Percentiles rank a stretch among this genome's conserved stretches.
These are phyloP conservation scores for Tolypocladium paradoxum DNA, from an alignment of 2,329 filamentous ascomycete species.

Conservation along the genomic window DNA sequence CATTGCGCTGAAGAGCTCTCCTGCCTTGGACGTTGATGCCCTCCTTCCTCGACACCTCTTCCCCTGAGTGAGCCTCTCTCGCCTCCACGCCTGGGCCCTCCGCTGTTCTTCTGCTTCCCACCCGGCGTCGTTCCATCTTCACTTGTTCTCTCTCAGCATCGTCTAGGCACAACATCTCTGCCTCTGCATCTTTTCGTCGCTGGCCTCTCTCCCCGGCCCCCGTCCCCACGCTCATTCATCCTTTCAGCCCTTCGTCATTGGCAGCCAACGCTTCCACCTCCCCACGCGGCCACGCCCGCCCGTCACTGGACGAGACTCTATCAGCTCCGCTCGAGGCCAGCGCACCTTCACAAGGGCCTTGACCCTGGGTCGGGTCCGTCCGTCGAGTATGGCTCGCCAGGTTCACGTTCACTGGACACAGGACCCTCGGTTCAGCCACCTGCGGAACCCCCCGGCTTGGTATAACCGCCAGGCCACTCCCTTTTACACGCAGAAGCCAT, in stretches of 20 bases:
- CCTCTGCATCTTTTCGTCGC: constrained; percentile 1
- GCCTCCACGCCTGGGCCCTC: not conserved
- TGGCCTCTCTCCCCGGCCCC: not conserved
- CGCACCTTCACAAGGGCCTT: not conserved
- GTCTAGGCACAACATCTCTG: constrained; percentile 1
- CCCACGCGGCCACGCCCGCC: too few relatives aligned
- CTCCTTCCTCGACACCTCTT: not conserved
- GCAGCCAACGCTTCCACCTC: not conserved
- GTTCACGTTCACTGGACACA: constrained; percentile 9
- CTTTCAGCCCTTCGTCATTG: not conserved
- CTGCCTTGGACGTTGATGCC: not conserved
- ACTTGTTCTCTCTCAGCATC: not conserved
- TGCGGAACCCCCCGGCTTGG: constrained; percentile 7
- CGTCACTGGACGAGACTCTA: not conserved
- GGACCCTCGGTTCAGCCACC: constrained; percentile 4
- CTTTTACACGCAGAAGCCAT: constrained; percentile 5
- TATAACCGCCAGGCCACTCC: constrained; percentile 3
- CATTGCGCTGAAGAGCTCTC: not conserved
- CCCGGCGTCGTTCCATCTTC: not conserved
- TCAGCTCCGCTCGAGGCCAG: not conserved
- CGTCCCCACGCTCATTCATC: not conserved
- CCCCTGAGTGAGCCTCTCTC: not conserved
- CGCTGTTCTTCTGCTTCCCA: not conserved
- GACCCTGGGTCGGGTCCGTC: not conserved
- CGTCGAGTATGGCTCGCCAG: constrained; percentile 13